phyloP scores from a whole-genome alignment of 495 filamentous ascomycete genomes.

The Tuber melanosporum region DNA sequence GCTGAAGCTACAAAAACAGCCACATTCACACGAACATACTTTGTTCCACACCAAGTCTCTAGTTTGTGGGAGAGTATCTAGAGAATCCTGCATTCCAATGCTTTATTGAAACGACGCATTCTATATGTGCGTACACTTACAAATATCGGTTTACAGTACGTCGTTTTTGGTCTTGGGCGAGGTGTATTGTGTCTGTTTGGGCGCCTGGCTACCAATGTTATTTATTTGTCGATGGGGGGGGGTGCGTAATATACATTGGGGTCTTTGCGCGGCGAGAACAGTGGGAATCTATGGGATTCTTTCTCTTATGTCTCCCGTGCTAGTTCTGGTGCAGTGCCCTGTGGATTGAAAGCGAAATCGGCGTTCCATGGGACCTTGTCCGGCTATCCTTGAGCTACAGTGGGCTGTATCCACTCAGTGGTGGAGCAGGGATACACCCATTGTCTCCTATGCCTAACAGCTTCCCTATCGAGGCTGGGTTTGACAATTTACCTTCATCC shows the following conservation, averaged over 20 bases:
- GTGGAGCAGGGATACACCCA: neutral
- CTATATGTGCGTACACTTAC: neutral
- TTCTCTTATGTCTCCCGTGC: neutral
- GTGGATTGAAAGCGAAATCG: neutral
- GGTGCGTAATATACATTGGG: neutral
- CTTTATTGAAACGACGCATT: neutral
- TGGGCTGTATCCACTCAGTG: neutral
- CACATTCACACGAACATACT: neutral
- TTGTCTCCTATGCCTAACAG: neutral
- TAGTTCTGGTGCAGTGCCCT: neutral
- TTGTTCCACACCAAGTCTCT: neutral
- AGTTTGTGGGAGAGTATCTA: neutral
- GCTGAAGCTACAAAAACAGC: neutral
- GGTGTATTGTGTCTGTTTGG: neutral
- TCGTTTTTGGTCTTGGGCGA: neutral
- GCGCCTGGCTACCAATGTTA: neutral
- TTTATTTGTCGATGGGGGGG: no score
- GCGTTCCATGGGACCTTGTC: neutral
- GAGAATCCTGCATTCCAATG: neutral
- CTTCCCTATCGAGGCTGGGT: neutral
- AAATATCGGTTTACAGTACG: neutral
- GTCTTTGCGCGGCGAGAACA: neutral
- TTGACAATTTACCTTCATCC: neutral
- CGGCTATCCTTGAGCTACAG: neutral
- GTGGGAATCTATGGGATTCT: neutral